These are phyloP conservation scores for Mycosphaerelloides madeirae DNA, from an alignment of 2,329 filamentous ascomycete genomes.

Conservation along the genomic window DNA sequence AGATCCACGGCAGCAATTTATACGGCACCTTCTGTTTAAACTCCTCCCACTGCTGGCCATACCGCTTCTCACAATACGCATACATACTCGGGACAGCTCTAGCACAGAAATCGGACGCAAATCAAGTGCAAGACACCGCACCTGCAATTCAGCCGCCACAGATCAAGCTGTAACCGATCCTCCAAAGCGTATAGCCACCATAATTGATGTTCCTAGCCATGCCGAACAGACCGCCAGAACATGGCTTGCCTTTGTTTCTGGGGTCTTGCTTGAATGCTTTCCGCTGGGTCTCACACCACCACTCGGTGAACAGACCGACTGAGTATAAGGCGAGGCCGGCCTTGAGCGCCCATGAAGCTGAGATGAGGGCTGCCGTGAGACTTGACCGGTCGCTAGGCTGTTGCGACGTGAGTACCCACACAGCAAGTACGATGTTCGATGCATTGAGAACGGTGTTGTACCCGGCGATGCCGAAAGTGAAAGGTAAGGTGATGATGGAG, in stretches of 20 bases:
- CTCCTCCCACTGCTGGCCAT: conserved; percentile 23
- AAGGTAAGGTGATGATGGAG: conserved; percentile 13
- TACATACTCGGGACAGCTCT: conserved; percentile 27
- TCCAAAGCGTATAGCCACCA: conserved; percentile 26
- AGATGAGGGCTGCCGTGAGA: conserved; percentile 7
- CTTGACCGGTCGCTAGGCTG: conserved; percentile 9
- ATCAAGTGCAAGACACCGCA: conserved; percentile 10
- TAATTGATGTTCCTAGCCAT: conserved; percentile 27
- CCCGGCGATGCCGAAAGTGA: conserved; percentile 13
- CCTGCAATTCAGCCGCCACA: conserved; percentile 23
- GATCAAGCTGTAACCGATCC: conserved; percentile 20
- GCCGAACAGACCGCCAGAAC: conserved; percentile 21
- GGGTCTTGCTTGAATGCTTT: conserved; percentile 23
- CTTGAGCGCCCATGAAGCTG: conserved; percentile 6
- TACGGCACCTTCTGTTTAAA: conserved; percentile 24
- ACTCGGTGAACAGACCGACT: conserved; percentile 21
- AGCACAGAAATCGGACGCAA: conserved; percentile 20
- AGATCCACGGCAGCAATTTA: conserved; percentile 23
- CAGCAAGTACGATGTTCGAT: conserved; percentile 20
- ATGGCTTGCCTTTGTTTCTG: conserved; percentile 24
- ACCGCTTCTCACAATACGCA: conserved; percentile 24
- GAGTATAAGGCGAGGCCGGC: conserved; percentile 18
- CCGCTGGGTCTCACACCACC: conserved; percentile 26
- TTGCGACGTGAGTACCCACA: conserved; percentile 21
- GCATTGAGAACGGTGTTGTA: conserved; percentile 25